These are phyloP conservation scores for Platanthera guangdongensis DNA, from an alignment of 106 monocot species.

Conservation along the genomic window DNA sequence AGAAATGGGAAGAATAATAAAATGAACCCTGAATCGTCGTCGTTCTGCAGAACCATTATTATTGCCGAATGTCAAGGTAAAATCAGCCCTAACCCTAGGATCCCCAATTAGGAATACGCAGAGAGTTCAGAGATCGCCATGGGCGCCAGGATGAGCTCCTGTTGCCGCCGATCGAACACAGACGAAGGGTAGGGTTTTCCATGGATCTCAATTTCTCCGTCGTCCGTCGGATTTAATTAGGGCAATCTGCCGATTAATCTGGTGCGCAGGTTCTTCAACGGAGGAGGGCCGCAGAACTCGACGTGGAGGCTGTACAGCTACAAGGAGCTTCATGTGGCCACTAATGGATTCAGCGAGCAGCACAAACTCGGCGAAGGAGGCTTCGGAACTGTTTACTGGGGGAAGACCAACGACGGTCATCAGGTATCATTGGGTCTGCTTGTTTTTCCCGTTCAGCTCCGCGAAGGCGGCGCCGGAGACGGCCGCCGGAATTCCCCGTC, in stretches of 20 bases:
- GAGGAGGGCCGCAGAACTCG: not conserved
- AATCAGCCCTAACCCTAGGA: too few relatives aligned
- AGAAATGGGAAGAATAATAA: not conserved
- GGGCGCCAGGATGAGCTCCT: constrained; percentile 19
- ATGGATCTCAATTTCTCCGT: not conserved
- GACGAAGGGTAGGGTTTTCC: constrained; percentile 8
- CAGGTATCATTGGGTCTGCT: constrained; percentile 10
- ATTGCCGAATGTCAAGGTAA: too few relatives aligned
- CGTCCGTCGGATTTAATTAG: too few relatives aligned
- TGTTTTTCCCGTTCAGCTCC: too few relatives aligned
- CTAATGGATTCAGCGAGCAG: constrained; percentile 35
- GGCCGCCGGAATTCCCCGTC: too few relatives aligned
- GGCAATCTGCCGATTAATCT: not conserved
- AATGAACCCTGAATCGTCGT: too few relatives aligned
- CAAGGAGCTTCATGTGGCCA: constrained; percentile 30
- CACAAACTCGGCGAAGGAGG: constrained; percentile 36
- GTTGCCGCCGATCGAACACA: constrained; percentile 13
- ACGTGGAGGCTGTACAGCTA: constrained; percentile 38
- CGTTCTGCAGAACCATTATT: too few relatives aligned
- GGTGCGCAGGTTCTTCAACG: not conserved
- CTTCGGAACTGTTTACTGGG: constrained; percentile 42
- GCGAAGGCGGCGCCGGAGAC: too few relatives aligned
- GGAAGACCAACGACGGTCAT: constrained; percentile 28
- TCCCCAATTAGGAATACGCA: too few relatives aligned
- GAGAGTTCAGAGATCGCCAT: not conserved